phyloP scores from a whole-genome alignment of 371 early-diverging fungal species.

The Mortierella sp. region DNA sequence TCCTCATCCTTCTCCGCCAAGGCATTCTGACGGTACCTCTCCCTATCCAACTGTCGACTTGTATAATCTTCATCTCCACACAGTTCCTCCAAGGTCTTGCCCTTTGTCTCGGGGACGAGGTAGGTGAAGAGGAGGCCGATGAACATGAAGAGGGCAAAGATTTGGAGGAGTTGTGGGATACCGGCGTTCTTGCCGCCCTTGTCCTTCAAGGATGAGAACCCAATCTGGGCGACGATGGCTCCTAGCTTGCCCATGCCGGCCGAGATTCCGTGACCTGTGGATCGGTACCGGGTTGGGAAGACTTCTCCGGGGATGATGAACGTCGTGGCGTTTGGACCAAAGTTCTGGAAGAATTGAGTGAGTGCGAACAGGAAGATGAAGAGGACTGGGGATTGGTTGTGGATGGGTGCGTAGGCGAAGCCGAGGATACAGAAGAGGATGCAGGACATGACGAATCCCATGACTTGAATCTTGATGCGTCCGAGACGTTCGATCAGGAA shows the following conservation, averaged over 20 bases:
- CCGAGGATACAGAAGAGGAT: slow-evolving; percentile 72
- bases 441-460: slow-evolving; percentile 72
- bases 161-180: slow-evolving; percentile 36
- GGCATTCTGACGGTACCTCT: slow-evolving; percentile 22
- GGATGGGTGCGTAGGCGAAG: slow-evolving; percentile 60
- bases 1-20: slow-evolving; percentile 35
- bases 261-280: slow-evolving; percentile 79
- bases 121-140: slow-evolving; percentile 58
- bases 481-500: slow-evolving; percentile 74
- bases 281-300: slow-evolving; percentile 78
- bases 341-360: slow-evolving; percentile 79
- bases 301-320: slow-evolving; percentile 81
- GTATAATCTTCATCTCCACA: slow-evolving; percentile 54
- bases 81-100: slow-evolving; percentile 69
- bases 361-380: slow-evolving; percentile 69
- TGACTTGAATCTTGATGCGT: slow-evolving; percentile 66
- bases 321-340: slow-evolving; percentile 83
- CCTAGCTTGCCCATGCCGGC: slow-evolving; percentile 80
- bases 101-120: slow-evolving; percentile 51
- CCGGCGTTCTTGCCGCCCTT: slow-evolving; percentile 59
- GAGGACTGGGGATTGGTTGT: slow-evolving; percentile 53
- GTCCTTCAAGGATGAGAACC: slow-evolving; percentile 64
- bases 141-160: slow-evolving; percentile 65
- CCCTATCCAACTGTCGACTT: slow-evolving; percentile 21
- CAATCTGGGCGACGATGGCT: slow-evolving; percentile 73